phyloP scores from a whole-genome alignment of 108 stramenopile genomes.

The Nitzschia sp. region DNA sequence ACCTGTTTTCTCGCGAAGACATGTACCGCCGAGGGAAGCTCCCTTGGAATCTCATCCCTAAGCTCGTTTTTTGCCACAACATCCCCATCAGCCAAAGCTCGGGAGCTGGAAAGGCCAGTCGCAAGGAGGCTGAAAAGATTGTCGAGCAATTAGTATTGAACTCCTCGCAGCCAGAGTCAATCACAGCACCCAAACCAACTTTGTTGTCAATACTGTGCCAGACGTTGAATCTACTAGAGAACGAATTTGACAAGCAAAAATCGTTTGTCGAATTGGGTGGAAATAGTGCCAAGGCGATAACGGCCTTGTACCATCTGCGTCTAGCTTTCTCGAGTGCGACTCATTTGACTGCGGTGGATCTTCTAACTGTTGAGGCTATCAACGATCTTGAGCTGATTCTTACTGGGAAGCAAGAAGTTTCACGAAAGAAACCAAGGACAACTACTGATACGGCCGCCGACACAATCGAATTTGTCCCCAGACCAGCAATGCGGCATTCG shows the following conservation, averaged over 20 bases:
- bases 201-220: slow-evolving; percentile 13
- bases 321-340: background rate
- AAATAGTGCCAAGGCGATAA: slow-evolving; percentile 40
- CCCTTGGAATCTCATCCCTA: slow-evolving; percentile 46
- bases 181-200: background rate
- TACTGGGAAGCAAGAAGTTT: background rate
- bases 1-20: slow-evolving; percentile 29
- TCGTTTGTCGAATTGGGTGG: slow-evolving; percentile 55
- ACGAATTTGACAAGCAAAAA: slow-evolving; percentile 9
- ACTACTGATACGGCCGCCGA: no score
- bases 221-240: slow-evolving; percentile 7
- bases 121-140: slow-evolving; percentile 14
- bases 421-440: background rate
- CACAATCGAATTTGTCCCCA: background rate
- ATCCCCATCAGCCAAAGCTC: background rate
- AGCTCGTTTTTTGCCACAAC: slow-evolving; percentile 8
- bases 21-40: slow-evolving; percentile 26
- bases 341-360: slow-evolving; percentile 12
- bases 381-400: slow-evolving; percentile 7
- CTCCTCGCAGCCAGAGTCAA: background rate
- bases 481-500: background rate
- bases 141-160: slow-evolving; percentile 3
- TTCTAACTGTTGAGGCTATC: slow-evolving; percentile 22
- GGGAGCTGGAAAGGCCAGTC: slow-evolving; percentile 37
- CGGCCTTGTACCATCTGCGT: slow-evolving; percentile 29